Base-by-base conservation (phyloP, 2,329 filamentous ascomycete genomes). In the Orbilia ellipsospora region DNA sequence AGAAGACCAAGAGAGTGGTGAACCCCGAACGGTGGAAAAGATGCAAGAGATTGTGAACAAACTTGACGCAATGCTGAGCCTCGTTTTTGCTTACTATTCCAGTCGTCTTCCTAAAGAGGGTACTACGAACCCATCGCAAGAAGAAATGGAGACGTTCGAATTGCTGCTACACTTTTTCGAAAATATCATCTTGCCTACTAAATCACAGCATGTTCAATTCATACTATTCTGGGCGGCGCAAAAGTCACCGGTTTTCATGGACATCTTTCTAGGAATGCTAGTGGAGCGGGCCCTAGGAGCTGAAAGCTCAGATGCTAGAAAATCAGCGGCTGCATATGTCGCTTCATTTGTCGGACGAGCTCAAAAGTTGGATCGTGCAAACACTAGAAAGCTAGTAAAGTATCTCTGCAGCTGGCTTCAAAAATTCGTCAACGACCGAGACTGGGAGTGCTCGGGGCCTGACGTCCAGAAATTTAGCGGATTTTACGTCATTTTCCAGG, bases 221-320 rank as follows among this genome's bases (percentile, higher is more conserved):
- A 88, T 99, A 56, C 87, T 98, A 60, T 99, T 99, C 83, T 94
- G 97, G 83, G 97, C 96, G 81, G 92, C 92, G 15, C 94, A 99
- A 82, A 88, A 88, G 70, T 92, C 92, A 7, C 89, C 91, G 31
- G 86, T 88, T 52, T 88, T 97, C 56, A 90, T 92, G 70, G 92
- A 95, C 80, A 88, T 90, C 57, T 98, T 98, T 80, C 90, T 92
- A 51, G 90, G 90, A 40, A 90, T 90, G 23, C 91, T 94, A 78
- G 87, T 92, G 45, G 87, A 91, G 75, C 85, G 92, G 23, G 88
- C 91, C 48, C 90, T 92, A 78, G 89, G 92, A 81, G 90, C 90
- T 73, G 82, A 83, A 16, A 89, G 92, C 1, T 88, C 90, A 28
- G 87, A 94, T 54, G 82, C 93, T 50, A 91, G 92, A 73, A 91